phyloP scores from a whole-genome alignment of 352 stramenopile species.

The Globisporangium apiculatum region DNA sequence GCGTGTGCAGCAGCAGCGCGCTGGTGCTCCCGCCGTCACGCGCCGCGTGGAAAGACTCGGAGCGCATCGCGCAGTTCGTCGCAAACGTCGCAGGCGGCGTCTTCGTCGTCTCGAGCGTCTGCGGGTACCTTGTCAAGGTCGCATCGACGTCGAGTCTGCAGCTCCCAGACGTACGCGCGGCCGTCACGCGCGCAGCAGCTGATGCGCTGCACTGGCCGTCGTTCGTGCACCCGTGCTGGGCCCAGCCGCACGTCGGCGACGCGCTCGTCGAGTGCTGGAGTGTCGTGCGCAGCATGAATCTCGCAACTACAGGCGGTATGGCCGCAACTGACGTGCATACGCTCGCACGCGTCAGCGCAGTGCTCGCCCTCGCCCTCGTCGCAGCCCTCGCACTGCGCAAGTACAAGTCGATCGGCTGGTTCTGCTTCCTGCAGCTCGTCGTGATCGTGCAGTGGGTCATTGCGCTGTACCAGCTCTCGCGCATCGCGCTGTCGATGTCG shows the following conservation, averaged over 20 bases:
- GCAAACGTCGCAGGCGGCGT: conserved; percentile 49
- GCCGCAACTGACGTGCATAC: conserved; percentile 27
- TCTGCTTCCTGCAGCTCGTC: conserved; percentile 41
- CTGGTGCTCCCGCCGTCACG: not conserved
- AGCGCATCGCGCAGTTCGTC: conserved; percentile 53
- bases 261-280: conserved; percentile 27
- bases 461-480: conserved; percentile 55
- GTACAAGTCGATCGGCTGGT: conserved; percentile 63
- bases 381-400: conserved; percentile 29
- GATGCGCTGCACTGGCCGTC: conserved; percentile 7
- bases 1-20: conserved; percentile 1
- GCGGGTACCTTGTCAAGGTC: conserved; percentile 26
- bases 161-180: conserved; percentile 21
- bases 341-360: conserved; percentile 24
- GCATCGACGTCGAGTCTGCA: conserved; percentile 21
- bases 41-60: conserved; percentile 47
- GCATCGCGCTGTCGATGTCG: conserved; percentile 48
- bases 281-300: conserved; percentile 19
- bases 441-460: conserved; percentile 60
- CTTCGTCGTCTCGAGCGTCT: conserved; percentile 34
- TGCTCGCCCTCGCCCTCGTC: conserved; percentile 11
- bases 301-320: conserved; percentile 20
- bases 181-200: not conserved
- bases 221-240: conserved; percentile 15
- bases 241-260: conserved; percentile 13